A percentile compares a stretch with the other conserved stretches of the same genome.
Conservation (phyloP, 306 rosid species). For the Corylus avellana region DNA sequence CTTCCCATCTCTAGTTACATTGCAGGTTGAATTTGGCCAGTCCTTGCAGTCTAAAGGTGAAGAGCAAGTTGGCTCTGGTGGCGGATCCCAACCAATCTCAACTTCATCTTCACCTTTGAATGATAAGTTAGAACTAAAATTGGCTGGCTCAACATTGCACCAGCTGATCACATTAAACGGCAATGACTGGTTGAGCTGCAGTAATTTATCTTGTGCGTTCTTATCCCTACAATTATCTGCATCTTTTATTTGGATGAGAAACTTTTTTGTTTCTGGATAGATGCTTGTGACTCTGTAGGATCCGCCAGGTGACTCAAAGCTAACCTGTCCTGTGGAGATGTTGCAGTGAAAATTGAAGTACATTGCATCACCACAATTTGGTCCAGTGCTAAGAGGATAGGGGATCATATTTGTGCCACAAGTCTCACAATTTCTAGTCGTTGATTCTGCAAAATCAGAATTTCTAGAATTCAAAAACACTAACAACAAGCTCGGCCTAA, state of each 20-base stretch:
- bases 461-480: conserved; percentile 18
- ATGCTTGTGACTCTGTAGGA: conserved; percentile 55
- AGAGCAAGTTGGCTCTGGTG: conserved; percentile 59
- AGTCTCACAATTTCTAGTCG: conserved; percentile 51
- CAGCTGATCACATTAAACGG: conserved; percentile 49
- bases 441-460: conserved; percentile 51
- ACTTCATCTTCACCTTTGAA: conserved; percentile 47
- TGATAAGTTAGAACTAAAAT: conserved; percentile 39
- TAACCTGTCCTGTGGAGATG: conserved; percentile 51
- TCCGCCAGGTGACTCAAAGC: conserved; percentile 47
- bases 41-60: conserved; percentile 59
- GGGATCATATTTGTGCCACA: conserved; percentile 80
- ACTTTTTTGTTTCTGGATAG: conserved; percentile 39
- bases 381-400: conserved; percentile 72
- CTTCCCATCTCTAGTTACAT: conserved; percentile 42
- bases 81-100: conserved; percentile 55
- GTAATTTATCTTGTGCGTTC: conserved; percentile 30
- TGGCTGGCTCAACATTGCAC: conserved; percentile 48
- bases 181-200: conserved; percentile 55
- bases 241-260: conserved; percentile 46
- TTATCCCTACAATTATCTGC: conserved; percentile 40
- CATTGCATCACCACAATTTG: conserved; percentile 60
- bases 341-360: conserved; percentile 61
- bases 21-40: conserved; percentile 70
- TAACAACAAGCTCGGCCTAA: neutral